A percentile compares a stretch with the other conserved stretches of the same genome.
These are phyloP conservation scores for Domatiomyces globalis DNA, from an alignment of 2,329 filamentous ascomycete genomes.

Conservation along the genomic window DNA sequence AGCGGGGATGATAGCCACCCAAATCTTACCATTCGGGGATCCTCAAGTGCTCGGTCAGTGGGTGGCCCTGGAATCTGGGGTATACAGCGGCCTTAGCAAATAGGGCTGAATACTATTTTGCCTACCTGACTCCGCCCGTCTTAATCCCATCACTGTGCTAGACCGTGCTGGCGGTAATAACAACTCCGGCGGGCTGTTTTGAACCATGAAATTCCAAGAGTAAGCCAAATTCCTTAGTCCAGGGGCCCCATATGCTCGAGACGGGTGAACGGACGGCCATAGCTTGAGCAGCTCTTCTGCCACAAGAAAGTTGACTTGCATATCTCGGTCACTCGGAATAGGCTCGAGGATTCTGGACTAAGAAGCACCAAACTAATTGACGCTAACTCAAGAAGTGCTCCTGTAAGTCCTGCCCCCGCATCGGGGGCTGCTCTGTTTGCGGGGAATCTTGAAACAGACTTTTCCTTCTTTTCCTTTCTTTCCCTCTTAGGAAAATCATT, in stretches of 20 bases:
- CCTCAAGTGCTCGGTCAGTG: constrained; percentile 13
- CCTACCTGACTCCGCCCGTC: too few species aligned
- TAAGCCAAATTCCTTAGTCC: too few species aligned
- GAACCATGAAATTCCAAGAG: too few species aligned
- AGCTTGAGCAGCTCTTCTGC: too few species aligned
- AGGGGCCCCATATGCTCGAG: too few species aligned
- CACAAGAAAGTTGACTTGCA: too few species aligned
- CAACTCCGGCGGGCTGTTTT: too few species aligned
- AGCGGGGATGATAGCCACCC: constrained; percentile 13
- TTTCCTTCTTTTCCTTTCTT: neutral
- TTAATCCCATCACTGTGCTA: too few species aligned
- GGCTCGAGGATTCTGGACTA: too few species aligned
- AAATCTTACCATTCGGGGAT: constrained; percentile 17
- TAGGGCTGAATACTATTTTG: neutral
- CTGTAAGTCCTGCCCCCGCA: neutral
- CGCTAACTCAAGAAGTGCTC: neutral
- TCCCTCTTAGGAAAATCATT: neutral
- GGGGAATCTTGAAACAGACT: neutral
- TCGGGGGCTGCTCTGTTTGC: neutral
- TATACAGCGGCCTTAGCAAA: constrained; percentile 7
- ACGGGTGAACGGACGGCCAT: too few species aligned
- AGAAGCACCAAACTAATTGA: neutral
- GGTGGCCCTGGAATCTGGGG: constrained; percentile 13
- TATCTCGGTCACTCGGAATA: too few species aligned
- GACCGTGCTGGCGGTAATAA: too few species aligned